Evolutionary conservation across 2,329 filamentous ascomycete genomes (phyloP), one percentile per base, ranked within the genome.

Genomic region (Aspergillus fructus): DNA sequence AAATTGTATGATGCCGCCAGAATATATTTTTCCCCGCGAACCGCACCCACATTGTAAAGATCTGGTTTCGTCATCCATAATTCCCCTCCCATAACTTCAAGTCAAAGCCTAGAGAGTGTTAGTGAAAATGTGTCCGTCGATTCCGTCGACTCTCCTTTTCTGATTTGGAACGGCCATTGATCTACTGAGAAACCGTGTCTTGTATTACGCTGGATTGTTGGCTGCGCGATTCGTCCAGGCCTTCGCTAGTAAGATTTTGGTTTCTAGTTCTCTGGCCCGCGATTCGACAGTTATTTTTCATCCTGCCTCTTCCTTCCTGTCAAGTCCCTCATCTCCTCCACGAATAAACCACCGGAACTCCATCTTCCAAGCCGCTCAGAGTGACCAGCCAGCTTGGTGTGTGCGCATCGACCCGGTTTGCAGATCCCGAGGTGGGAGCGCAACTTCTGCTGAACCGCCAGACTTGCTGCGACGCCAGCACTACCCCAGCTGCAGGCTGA

Each of bases 401-500:
- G 27, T 49, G 49, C 54, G 40, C 41, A 27, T 53, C 53, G 41
- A 52, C 51, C 58, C 53, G 49, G 58, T 49, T 55, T 59, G 60
- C 55, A 61, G 60, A 61, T 62, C 60, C 48, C 50, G 55, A 48
- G 40, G 49, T 43, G 52, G 56, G 53, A 33, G 57, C 45, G 45
- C 49, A 49, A 34, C 42, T 49, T 41, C 33, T 54, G 49, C 46
- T 58, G 56, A 57, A 43, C 34, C 50, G 46, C 40, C 33, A 23
- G 42, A 48, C 34, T 46, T 41, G 15, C 37, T 49, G n/a, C 55
- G 15, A 49, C 49, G 55, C 40, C 27, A 46, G 50, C 19, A 34
- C 47, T 41, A 49, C 45, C 33, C 33, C 55, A 48, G 48, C 49
- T 57, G 12, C 21, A 58, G 45, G 50, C 50, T 53, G 55, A 58